These are phyloP conservation scores for Acanthamoeba culbertsoni DNA, from an alignment of 208 protist genomes.

Conservation along the genomic window DNA sequence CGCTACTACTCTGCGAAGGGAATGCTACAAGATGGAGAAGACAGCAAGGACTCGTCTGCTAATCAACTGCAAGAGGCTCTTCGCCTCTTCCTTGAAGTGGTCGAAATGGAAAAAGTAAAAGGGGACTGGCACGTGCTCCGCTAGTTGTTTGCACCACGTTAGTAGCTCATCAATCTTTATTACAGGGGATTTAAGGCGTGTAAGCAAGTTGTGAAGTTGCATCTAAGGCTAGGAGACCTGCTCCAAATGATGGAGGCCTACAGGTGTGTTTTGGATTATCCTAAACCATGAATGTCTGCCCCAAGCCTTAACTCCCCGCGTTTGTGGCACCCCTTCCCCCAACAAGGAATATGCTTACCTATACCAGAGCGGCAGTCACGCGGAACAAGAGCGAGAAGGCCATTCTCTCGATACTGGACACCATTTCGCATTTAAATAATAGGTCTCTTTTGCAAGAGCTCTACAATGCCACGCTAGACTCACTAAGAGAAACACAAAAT, in stretches of 20 bases:
- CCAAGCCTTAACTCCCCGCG: background rate
- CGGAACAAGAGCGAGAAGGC: slow-evolving; percentile 47
- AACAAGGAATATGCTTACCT: background rate
- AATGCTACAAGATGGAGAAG: background rate
- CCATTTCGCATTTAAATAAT: background rate
- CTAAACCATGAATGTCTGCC: background rate
- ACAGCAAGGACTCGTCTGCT: background rate
- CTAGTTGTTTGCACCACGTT: background rate
- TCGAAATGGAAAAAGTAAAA: slow-evolving; percentile 42
- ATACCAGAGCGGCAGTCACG: background rate
- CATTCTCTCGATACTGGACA: background rate
- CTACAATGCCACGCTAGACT: slow-evolving; percentile 31
- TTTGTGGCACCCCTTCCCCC: background rate
- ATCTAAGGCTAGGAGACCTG: background rate
- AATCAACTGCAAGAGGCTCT: background rate
- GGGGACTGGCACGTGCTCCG: background rate
- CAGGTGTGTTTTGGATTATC: background rate
- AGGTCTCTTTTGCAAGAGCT: background rate
- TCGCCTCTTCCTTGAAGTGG: background rate
- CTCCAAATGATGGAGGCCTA: background rate
- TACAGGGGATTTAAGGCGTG: slow-evolving; percentile 50
- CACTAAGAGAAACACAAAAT: slow-evolving; percentile 39
- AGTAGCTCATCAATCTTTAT: background rate
- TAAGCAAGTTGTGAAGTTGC: slow-evolving; percentile 52
- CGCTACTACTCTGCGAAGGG: slow-evolving; percentile 48